Evolutionary conservation across 306 rosid genomes (phyloP), one percentile per base, ranked within the genome.

Genomic region (Glycyrrhiza uralensis): DNA sequence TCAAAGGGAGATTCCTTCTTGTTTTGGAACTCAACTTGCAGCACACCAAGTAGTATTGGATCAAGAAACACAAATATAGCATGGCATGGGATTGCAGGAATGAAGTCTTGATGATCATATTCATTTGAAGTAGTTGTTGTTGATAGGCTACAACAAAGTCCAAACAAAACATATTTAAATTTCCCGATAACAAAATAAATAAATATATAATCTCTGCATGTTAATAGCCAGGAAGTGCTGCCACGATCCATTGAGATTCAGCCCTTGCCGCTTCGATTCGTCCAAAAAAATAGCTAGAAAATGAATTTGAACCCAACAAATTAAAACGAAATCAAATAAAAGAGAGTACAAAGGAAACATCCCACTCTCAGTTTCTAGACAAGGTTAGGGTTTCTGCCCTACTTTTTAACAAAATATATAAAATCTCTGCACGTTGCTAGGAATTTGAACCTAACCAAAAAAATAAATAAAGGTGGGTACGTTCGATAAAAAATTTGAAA

Each of bases 31-130:
- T 39, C 58, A 39, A 65, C 39, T 75, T 75, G 74, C 38, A 75
- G 7, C 47, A 54, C 47, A 19, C 49, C 59, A 29, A 75, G 2
- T 36, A 75, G 74, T 5, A 75, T 35, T 30, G 73, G 52, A n/a
- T 41, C 80, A 24, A 75, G 74, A 75, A 65, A 75, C 15, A 29
- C 65, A 58, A 75, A 75, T 12, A 75, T 54, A 29, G 64, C 80
- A 75, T 75, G 80, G 2, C 19, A 66, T 28, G 80, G 59, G 28
- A 41, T 52, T 64, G 65, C 35, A 50, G 45, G 32, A 30, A 14
- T 61, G 4, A 26, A 38, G 29, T 36, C 30, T 47, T 62, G 10
- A 3, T 33, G n/a, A n/a, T n/a, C n/a, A n/a, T n/a, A n/a, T n/a
- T n/a, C 42, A 32, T 28, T 14, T 63, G 61, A 74, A 15, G 44